These are phyloP conservation scores for Corymbia maculata DNA, from an alignment of 345 rosid species.

Conservation along the genomic window DNA sequence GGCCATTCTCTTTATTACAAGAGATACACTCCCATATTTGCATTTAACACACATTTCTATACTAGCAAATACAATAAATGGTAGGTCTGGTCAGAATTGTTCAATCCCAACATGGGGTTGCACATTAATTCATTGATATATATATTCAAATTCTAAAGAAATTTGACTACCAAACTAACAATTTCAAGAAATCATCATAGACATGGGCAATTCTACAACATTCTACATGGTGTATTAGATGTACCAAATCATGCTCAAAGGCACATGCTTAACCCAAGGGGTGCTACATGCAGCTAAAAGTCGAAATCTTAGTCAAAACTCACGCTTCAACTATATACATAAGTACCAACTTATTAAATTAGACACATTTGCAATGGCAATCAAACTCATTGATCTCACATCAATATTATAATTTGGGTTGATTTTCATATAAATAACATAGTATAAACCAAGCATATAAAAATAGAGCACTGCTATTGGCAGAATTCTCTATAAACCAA, in stretches of 20 bases:
- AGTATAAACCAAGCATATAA: too few relatives aligned
- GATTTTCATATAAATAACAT: background rate
- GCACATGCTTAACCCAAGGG: background rate
- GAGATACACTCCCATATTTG: background rate
- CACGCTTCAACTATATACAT: background rate
- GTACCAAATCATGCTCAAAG: background rate
- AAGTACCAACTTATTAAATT: background rate
- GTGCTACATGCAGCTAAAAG: background rate
- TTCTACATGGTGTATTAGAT: background rate
- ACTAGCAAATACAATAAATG: background rate
- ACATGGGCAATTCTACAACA: background rate
- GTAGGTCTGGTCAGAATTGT: background rate
- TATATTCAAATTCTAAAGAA: background rate
- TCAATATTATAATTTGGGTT: background rate
- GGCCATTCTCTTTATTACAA: too few relatives aligned
- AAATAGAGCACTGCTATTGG: too few relatives aligned
- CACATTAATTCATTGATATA: background rate
- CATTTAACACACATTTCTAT: background rate
- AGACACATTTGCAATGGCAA: fast-evolving
- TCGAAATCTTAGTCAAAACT: background rate
- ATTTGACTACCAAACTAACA: background rate
- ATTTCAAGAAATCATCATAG: background rate
- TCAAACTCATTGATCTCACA: background rate
- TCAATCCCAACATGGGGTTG: background rate
- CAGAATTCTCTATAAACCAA: background rate